Evolutionary conservation across 495 filamentous ascomycete species (phyloP), one percentile per base, ranked within the genome.

Genomic region (Neurospora terricola): DNA sequence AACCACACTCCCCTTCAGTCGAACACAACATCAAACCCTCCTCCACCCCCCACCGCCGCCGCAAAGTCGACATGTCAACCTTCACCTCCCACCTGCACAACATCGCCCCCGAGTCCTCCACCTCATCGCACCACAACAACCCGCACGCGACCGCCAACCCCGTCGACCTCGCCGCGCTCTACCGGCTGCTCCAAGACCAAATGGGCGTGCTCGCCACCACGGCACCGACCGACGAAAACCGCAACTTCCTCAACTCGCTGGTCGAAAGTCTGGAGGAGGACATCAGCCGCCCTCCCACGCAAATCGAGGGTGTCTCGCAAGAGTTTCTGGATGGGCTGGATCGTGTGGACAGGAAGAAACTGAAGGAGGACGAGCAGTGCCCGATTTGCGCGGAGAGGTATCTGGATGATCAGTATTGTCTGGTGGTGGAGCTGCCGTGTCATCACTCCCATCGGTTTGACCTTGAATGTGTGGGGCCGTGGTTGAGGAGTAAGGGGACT

Each of bases 391-490:
- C 87, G 30, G 93, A 94, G 77, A 83, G 84, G 42, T 98, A 93
- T 76, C 79, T 97, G 18, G 94, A 97, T 54, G 92, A 92, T 84
- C 82, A 77, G 77, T 88, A 94, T 75, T 91, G 93, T 23, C 86
- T 99, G 14, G 94, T 98, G 18, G 95, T 98, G 38, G 88, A 90
- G 75, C 84, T 99, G 71, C 93, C 94, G 30, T 99, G 96, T 78
- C 90, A 94, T 76, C 86, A 86, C 12, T 88, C 86, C 27, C 96
- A 99, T 80, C 79, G 89, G 36, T 98, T 97, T 82, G 96, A 99
- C 80, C 82, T 98, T 16, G 94, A 98, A 80, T 99, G 96, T 79
- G 92, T 99, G n/a, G 86, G 87, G 68, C 95, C 96, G 2, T 99
- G 96, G 96, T 79, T 99, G 78, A 87, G 91, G 77, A 86, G 96